A percentile compares a stretch with the other conserved stretches of the same genome.
Evolutionary conservation across 2,329 filamentous ascomycete genomes (phyloP).

Genomic region (Beauveria caledonica): DNA sequence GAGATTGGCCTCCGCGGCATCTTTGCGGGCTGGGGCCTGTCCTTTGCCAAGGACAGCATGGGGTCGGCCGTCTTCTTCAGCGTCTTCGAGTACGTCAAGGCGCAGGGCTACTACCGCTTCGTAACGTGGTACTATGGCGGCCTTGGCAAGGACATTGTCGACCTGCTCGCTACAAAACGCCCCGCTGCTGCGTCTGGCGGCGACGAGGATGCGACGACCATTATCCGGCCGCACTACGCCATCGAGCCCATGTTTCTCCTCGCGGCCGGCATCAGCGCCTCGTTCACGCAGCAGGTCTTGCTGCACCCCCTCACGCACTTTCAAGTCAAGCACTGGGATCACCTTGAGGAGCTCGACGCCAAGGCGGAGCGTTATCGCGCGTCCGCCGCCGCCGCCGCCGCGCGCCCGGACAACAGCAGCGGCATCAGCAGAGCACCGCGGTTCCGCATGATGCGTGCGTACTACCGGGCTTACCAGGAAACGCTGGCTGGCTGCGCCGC

Average conservation of each 20-base stretch:
- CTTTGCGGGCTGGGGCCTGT: constrained; percentile 65
- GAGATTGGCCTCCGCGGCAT: constrained; percentile 65
- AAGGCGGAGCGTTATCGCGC: constrained; percentile 40
- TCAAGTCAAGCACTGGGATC: constrained; percentile 64
- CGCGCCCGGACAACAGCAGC: constrained; percentile 21
- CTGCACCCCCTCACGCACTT: constrained; percentile 65
- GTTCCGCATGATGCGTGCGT: constrained; percentile 52
- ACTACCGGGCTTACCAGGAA: constrained; percentile 63
- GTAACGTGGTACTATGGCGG: constrained; percentile 62
- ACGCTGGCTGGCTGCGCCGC: constrained; percentile 53
- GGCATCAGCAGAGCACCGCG: constrained; percentile 22
- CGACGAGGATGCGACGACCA: constrained; percentile 20
- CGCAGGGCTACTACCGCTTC: constrained; percentile 62
- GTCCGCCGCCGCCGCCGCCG: constrained; percentile 18
- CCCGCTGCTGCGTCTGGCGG: constrained; percentile 24
- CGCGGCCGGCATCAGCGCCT: constrained; percentile 59
- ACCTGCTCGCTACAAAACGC: constrained; percentile 39
- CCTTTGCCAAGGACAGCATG: constrained; percentile 59
- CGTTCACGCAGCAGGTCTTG: constrained; percentile 58
- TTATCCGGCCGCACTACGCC: constrained; percentile 67
- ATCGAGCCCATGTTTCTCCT: constrained; percentile 67
- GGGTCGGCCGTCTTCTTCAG: constrained; percentile 67
- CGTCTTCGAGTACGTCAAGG: constrained; percentile 68
- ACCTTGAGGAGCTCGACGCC: constrained; percentile 63
- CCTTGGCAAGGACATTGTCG: constrained; percentile 42